Evolutionary conservation across 768 basidiomycete species (phyloP).

Genomic region (Boletus subparvulus): DNA sequence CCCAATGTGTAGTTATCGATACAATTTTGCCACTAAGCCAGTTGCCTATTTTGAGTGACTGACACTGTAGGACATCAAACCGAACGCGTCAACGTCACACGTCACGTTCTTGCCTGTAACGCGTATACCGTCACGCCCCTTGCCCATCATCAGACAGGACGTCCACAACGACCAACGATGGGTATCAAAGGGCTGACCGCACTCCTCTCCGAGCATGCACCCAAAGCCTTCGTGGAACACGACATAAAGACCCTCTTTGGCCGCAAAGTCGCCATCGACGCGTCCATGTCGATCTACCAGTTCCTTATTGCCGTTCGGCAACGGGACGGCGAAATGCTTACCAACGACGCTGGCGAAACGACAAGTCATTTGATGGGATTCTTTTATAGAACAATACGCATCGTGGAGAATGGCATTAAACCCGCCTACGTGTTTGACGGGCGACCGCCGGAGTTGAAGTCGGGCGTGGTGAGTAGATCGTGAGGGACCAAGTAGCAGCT

Average conservation of each 20-base stretch:
- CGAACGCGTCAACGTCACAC: conserved; percentile 13
- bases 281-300: conserved; percentile 96
- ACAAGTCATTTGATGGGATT: conserved; percentile 99
- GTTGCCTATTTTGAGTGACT: too few species aligned
- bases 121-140: conserved; percentile 13
- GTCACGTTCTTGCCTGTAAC: conserved; percentile 13
- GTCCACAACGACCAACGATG: conserved; percentile 41
- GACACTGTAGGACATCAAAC: too few species aligned
- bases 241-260: conserved; percentile 98
- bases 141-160: not conserved
- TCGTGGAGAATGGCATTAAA: conserved; percentile 98
- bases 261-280: conserved; percentile 97
- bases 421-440: conserved; percentile 98
- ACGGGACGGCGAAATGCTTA: conserved; percentile 93
- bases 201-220: conserved; percentile 87
- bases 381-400: conserved; percentile 96
- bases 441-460: conserved; percentile 96
- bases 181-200: conserved; percentile 96
- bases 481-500: too few species aligned
- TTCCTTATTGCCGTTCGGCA: conserved; percentile 98
- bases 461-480: conserved; percentile 77
- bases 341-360: conserved; percentile 96
- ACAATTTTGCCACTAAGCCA: too few species aligned
- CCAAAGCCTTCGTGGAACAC: conserved; percentile 81
- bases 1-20: too few species aligned